Conservation (phyloP, 1,284 basidiomycete genomes). For the Trametes hirsuta region DNA sequence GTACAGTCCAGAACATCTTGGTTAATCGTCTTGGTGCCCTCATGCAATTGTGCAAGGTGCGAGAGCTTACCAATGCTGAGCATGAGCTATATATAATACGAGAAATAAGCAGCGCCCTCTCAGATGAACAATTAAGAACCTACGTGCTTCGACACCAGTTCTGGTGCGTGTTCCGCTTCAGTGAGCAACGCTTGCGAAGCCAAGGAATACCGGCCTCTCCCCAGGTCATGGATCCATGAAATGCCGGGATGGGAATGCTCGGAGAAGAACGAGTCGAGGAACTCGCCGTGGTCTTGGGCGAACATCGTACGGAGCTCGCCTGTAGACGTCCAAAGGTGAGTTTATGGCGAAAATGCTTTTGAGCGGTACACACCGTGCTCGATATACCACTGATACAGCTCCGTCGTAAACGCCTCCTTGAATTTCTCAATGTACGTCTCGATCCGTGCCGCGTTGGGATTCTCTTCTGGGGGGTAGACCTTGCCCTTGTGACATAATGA, state of each 20-base stretch:
- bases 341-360: background rate
- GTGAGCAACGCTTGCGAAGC: constrained; percentile 69
- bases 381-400: constrained; percentile 88
- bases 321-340: constrained; percentile 32
- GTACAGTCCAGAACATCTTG: constrained; percentile 59
- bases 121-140: constrained; percentile 22
- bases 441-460: constrained; percentile 62
- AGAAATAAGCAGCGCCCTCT: background rate
- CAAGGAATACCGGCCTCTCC: constrained; percentile 64
- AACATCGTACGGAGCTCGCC: constrained; percentile 79
- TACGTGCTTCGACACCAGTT: constrained; percentile 77
- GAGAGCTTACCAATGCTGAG: constrained; percentile 91
- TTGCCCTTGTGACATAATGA: constrained; percentile 76
- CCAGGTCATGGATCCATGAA: constrained; percentile 92
- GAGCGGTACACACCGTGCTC: constrained; percentile 58
- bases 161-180: constrained; percentile 60
- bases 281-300: constrained; percentile 65
- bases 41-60: constrained; percentile 76
- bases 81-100: constrained; percentile 71
- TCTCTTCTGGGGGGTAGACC: constrained; percentile 64
- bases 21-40: constrained; percentile 50
- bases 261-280: constrained; percentile 80
- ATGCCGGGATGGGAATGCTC: constrained; percentile 65
- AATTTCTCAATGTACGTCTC: constrained; percentile 81
- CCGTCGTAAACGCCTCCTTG: constrained; percentile 83